Base-by-base conservation (phyloP, 2,329 filamentous ascomycete genomes). In the Elsinoe perseae region DNA sequence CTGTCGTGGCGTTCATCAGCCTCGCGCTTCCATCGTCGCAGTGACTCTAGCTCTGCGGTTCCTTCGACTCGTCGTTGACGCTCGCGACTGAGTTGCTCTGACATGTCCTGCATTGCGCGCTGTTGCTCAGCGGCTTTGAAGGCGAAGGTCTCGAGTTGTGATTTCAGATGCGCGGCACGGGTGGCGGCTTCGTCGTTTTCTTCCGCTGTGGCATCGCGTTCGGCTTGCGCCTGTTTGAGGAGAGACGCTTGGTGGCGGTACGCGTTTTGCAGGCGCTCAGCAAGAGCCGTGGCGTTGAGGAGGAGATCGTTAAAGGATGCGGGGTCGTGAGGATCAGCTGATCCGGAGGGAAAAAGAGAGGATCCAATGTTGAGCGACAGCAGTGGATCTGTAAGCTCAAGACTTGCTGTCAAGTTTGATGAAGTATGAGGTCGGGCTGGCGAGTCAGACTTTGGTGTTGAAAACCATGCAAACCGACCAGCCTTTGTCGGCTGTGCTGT, bases 171-270 rank as follows among this genome's bases (percentile, higher is more conserved):
- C 34, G 75, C 72, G 12, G 78, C 74, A 6, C 80, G 74, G 36
- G 79, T 81, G 30, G 81, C 75, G 12, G 80, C 76, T 62, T 83
- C 81, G 59, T 82, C 80, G 0, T 81, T 72, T 65, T 84, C 82
- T 60, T 84, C 81, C n/a, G 75, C 72, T 61, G 80, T 78, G 9
- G 78, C 77, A 53, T 75, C 77, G 58, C 80, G 77, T 61, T 82
- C 80, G 3, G 76, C 77, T 32, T 75, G 69, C 2, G 75, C 72
- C 59, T 78, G 74, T 36, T 75, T 73, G 42, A 84, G 69, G 27
- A 73, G 72, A 54, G 75, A 72, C 1, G 72, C 72, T 57, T 78
- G 73, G 58, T 75, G 69, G 60, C 77, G 77, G 66, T 84, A 83
- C 2, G 80, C 79, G 3, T 69, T 67, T 65, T 83, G 81, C 64